Evolutionary conservation across 352 stramenopile species (phyloP), one percentile per base, ranked within the genome.

Genomic region (Globisporangium spiculum): DNA sequence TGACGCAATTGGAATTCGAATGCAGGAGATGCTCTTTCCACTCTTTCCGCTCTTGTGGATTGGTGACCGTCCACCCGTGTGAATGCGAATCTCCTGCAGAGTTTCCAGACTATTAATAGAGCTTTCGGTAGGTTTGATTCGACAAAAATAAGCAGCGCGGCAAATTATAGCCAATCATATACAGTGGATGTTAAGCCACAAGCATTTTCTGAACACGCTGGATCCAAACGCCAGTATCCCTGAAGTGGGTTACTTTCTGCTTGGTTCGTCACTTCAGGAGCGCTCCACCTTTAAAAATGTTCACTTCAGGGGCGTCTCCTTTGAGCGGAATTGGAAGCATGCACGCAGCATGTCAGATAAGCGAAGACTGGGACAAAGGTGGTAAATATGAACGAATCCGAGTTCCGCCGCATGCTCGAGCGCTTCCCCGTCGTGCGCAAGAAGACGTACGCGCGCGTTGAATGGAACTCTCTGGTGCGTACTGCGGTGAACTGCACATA

Each of bases 341-440:
- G 7, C 48, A 27, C 6, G n/a, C n/a, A 32, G 0, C 27, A 6
- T 27, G 48, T 20, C 6, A 27, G 9, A 54, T 16, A 54, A 54
- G 6, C 10, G 18, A 26, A 26, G 20, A 54, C 46, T 24, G 4
- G 20, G n/a, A 30, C n/a, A 55, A 60, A 58, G 65, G 24, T 20
- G 68, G n/a, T n/a, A 20, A 69, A n/a, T 6, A 93, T 93, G 86
- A 81, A 93, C 76, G 84, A 91, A 22, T 34, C 36, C 66, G 84
- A 92, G 76, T 93, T 93, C 76, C 68, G 75, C 71, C 75, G 76
- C 41, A 68, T 86, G 77, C 71, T 93, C 54, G 86, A 87, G 74
- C 77, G 78, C 72, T 93, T 89, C 77, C 86, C 86, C 0, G 78
- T 92, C 38, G 86, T 92, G 75, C 86, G 86, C 66, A 92, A 89